Evolutionary conservation across 441 rosid genomes (phyloP).

Genomic region (Erysimum cheiri): DNA sequence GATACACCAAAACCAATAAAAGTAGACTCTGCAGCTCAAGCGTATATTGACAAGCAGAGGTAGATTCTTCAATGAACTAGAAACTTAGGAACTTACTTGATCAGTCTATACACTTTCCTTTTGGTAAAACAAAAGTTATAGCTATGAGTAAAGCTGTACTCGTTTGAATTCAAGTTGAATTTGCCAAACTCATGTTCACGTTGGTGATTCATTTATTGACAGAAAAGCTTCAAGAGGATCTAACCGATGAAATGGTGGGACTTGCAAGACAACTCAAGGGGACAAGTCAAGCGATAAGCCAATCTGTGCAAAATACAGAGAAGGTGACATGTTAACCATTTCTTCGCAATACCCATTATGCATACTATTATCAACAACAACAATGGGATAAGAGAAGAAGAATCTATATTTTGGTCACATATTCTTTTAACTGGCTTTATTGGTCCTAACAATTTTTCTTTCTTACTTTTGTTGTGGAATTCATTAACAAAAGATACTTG

Average conservation of each 20-base stretch:
- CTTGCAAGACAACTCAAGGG: conserved; percentile 87
- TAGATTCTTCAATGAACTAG: neutral
- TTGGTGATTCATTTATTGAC: conserved; percentile 31
- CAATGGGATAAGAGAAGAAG: neutral
- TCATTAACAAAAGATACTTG: conserved; percentile 67
- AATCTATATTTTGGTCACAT: neutral
- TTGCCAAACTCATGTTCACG: neutral
- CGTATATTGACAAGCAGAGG: conserved; percentile 66
- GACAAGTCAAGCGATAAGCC: conserved; percentile 80
- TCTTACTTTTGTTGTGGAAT: neutral
- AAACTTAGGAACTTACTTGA: too few relatives aligned
- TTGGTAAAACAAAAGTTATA: too few relatives aligned
- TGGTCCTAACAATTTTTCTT: neutral
- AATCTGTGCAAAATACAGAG: conserved; percentile 76
- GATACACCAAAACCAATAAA: conserved; percentile 35
- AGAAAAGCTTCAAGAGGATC: conserved; percentile 82
- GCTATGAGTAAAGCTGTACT: neutral
- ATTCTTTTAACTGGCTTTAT: conserved; percentile 15
- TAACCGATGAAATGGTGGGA: conserved; percentile 94
- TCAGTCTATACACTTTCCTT: too few relatives aligned
- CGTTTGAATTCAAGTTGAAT: neutral
- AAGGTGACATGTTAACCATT: conserved; percentile 54
- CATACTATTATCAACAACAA: neutral
- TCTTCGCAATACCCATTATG: neutral
- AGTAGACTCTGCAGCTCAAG: conserved; percentile 36